Conservation (phyloP, 352 stramenopile genomes). For the Phytophthora sansomeana region DNA sequence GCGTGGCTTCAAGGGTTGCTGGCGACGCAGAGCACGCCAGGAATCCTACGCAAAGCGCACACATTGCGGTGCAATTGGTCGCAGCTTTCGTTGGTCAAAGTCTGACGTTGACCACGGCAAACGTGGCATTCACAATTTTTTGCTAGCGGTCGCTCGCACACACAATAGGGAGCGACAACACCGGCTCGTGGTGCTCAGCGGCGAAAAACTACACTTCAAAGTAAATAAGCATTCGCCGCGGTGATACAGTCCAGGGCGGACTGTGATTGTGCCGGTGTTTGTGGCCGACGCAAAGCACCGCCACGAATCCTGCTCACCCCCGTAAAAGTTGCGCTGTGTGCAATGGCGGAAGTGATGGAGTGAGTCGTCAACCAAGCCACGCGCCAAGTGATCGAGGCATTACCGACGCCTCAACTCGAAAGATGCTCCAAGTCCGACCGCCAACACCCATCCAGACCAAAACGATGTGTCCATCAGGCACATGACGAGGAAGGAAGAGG, state of each 20-base stretch:
- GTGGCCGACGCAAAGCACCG: constrained; percentile 27
- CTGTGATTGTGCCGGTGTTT: constrained; percentile 35
- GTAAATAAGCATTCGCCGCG: constrained; percentile 17
- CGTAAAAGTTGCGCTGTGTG: constrained; percentile 30
- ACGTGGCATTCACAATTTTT: neutral
- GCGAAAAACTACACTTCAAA: constrained; percentile 1
- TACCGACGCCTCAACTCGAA: constrained; percentile 11
- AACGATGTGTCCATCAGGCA: neutral
- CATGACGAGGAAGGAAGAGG: constrained; percentile 12
- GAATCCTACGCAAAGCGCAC: neutral
- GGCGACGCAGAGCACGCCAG: constrained; percentile 10
- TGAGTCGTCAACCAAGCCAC: constrained; percentile 1
- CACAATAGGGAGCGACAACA: too few species aligned
- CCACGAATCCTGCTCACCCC: constrained; percentile 18
- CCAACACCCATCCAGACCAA: constrained; percentile 1
- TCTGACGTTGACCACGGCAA: too few species aligned
- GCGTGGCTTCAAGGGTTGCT: constrained; percentile 4
- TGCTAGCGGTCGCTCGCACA: too few species aligned
- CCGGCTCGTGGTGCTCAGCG: too few species aligned
- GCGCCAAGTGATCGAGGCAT: neutral
- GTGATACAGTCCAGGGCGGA: constrained; percentile 32
- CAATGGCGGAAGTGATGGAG: constrained; percentile 9
- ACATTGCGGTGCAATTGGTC: neutral
- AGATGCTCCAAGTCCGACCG: neutral
- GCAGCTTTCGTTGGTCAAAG: neutral